phyloP scores from a whole-genome alignment of 2,329 filamentous ascomycete species.

The Kalaharituber pfeilii region DNA sequence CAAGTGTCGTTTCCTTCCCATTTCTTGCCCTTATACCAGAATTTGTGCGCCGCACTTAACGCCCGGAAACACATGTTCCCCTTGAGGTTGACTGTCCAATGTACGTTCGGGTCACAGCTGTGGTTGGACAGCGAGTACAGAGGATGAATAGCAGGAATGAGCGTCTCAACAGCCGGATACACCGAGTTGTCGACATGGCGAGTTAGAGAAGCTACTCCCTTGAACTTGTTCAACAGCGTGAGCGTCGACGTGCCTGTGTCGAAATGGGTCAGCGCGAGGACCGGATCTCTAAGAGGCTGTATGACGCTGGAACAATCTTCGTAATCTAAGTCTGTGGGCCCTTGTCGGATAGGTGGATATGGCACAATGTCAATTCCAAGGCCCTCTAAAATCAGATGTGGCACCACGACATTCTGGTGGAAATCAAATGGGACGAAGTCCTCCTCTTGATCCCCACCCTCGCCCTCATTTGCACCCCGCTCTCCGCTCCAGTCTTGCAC shows the following conservation, averaged over 20 bases:
- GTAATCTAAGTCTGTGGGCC: no score
- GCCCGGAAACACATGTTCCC: conserved; percentile 56
- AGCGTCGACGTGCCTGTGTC: conserved; percentile 16
- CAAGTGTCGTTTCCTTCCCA: conserved; percentile 35
- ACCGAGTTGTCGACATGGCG: conserved; percentile 3
- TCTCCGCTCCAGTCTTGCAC: conserved; percentile 14
- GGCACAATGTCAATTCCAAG: neutral
- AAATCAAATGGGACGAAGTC: neutral
- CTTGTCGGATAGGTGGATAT: neutral
- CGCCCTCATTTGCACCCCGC: conserved; percentile 11
- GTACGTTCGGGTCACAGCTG: conserved; percentile 84
- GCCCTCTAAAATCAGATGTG: neutral
- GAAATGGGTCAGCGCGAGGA: conserved; percentile 16
- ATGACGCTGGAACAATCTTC: neutral
- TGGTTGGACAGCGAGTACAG: conserved; percentile 96
- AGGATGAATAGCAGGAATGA: conserved; percentile 36
- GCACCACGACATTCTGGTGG: conserved; percentile 7
- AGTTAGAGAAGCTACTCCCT: conserved; percentile 12
- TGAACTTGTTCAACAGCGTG: conserved; percentile 13
- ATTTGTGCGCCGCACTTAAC: conserved; percentile 36
- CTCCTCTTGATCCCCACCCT: conserved; percentile 8
- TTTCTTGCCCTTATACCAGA: neutral
- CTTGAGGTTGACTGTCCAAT: conserved; percentile 63
- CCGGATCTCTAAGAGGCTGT: conserved; percentile 6
- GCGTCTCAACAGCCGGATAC: neutral